A percentile compares a stretch with the other conserved stretches of the same genome.
These are phyloP conservation scores for Coelastrella sp. DNA, from an alignment of 139 green algal species.

Conservation along the genomic window DNA sequence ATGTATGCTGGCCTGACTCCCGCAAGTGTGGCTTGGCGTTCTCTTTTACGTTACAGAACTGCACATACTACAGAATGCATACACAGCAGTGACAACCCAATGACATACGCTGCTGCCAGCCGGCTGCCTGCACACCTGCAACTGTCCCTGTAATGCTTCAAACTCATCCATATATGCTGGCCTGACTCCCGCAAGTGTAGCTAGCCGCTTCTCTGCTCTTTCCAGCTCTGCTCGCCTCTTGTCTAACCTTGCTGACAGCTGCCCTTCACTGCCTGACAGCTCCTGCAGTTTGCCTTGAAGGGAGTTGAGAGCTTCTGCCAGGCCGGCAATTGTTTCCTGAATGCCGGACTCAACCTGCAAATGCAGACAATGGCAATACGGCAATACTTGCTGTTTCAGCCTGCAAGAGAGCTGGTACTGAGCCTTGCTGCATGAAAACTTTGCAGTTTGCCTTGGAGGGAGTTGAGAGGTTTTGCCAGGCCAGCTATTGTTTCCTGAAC, in stretches of 20 bases:
- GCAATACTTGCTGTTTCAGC: no score
- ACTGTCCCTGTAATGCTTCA: conserved; percentile 82
- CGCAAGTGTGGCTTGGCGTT: conserved; percentile 75
- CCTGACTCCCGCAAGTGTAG: conserved; percentile 71
- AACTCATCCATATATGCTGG: conserved; percentile 92
- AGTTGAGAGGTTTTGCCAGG: conserved; percentile 7
- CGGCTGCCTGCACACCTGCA: conserved; percentile 52
- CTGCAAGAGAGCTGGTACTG: no score
- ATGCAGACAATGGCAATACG: no score
- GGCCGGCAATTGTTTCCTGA: not conserved
- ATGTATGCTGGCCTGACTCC: conserved; percentile 86
- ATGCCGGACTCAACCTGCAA: conserved; percentile 64
- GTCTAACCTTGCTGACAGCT: conserved; percentile 65
- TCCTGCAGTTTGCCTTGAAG: conserved; percentile 62
- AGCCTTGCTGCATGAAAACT: conserved; percentile 71
- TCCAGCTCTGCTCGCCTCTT: conserved; percentile 81
- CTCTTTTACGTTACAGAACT: conserved; percentile 87
- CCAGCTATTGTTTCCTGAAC: conserved; percentile 2
- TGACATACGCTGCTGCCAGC: not conserved
- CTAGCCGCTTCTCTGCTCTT: conserved; percentile 83
- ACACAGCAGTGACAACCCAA: no score
- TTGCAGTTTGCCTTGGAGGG: conserved; percentile 57
- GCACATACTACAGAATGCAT: not conserved
- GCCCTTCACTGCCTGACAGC: conserved; percentile 69
- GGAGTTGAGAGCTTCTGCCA: conserved; percentile 7